phyloP scores from a whole-genome alignment of 1,284 basidiomycete genomes.

The Exobasidium rhododendri region DNA sequence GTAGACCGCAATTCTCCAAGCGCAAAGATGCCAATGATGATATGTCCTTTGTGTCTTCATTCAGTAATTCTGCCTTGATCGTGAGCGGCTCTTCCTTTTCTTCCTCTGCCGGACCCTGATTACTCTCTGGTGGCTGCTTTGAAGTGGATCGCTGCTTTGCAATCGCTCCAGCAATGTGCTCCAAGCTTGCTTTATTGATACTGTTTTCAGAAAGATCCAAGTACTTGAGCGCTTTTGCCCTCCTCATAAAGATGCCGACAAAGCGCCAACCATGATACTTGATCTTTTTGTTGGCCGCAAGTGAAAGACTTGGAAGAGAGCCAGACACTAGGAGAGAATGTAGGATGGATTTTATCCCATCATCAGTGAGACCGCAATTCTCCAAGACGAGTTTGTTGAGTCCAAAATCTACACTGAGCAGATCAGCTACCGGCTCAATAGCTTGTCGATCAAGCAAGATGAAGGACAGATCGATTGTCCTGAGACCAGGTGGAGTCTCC shows the following conservation, averaged over 20 bases:
- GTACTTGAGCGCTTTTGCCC: slow-evolving; percentile 73
- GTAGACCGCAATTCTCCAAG: slow-evolving; percentile 46
- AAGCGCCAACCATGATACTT: slow-evolving; percentile 75
- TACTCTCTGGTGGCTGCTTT: background rate
- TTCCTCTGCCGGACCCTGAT: slow-evolving; percentile 25
- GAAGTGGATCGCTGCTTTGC: slow-evolving; percentile 20
- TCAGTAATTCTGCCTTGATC: slow-evolving; percentile 38
- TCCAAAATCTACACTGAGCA: slow-evolving; percentile 50
- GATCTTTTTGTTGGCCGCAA: slow-evolving; percentile 80
- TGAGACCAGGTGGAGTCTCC: slow-evolving; percentile 20
- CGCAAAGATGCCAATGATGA: slow-evolving; percentile 42
- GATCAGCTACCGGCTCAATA: slow-evolving; percentile 46
- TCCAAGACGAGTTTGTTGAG: slow-evolving; percentile 47
- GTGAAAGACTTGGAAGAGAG: slow-evolving; percentile 74
- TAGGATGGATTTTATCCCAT: slow-evolving; percentile 79
- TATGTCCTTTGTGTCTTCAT: slow-evolving; percentile 27
- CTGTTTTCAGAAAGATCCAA: slow-evolving; percentile 83
- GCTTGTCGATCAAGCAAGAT: slow-evolving; percentile 37
- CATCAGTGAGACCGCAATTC: slow-evolving; percentile 45
- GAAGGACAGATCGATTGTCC: slow-evolving; percentile 43
- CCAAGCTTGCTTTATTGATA: slow-evolving; percentile 73
- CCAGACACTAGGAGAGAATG: slow-evolving; percentile 83
- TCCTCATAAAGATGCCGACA: slow-evolving; percentile 73
- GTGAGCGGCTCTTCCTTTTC: slow-evolving; percentile 47
- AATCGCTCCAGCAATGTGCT: slow-evolving; percentile 70